Evolutionary conservation across 495 filamentous ascomycete species (phyloP), one percentile per base, ranked within the genome.

Genomic region (Neurospora sp.): DNA sequence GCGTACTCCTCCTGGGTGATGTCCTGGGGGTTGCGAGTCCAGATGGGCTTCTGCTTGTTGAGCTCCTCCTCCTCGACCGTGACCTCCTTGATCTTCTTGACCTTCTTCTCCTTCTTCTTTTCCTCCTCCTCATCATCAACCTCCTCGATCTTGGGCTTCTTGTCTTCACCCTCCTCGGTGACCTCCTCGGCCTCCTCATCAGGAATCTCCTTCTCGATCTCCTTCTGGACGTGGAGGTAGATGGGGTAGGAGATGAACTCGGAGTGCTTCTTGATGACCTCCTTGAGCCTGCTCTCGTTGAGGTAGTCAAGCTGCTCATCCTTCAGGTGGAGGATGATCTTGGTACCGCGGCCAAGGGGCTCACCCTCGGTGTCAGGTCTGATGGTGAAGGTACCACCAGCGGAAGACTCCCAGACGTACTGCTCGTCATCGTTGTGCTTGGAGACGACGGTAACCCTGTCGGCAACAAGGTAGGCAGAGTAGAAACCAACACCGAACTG

Each of bases 401-500:
- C 96, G 80, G 89, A 91, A 40, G 96, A 99, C 89, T 98, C 96
- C 96, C 96, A 99, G 83, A 97, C 88, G 88, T 99, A 99, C 87
- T 99, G 96, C 89, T 98, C 96, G 79, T 99, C 96, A 87, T 99
- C 96, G 82, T 99, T 99, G 90, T 97, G 87, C 90, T 98, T 99
- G 76, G 95, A 97, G 80, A 97, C 79, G 78, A 98, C 93, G 78
- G 93, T 96, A 77, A 99, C 96, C 75, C 88, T 89, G 90, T 99
- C 96, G 79, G 96, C 96, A 78, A 99, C 96, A 71, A 99, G 93
- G 89, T 99, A 99, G 76, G 96, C 96, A 70, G 96, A 99, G 90
- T 99, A 99, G 93, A 99, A 99, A 92, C 96, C 96, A 79, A 99
- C 96, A 95, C 96, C 96, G 85, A 99, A 99, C 88, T 99, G 96